Base-by-base conservation (phyloP, 106 monocot species). In the Acanthochlamys bracteata region DNA sequence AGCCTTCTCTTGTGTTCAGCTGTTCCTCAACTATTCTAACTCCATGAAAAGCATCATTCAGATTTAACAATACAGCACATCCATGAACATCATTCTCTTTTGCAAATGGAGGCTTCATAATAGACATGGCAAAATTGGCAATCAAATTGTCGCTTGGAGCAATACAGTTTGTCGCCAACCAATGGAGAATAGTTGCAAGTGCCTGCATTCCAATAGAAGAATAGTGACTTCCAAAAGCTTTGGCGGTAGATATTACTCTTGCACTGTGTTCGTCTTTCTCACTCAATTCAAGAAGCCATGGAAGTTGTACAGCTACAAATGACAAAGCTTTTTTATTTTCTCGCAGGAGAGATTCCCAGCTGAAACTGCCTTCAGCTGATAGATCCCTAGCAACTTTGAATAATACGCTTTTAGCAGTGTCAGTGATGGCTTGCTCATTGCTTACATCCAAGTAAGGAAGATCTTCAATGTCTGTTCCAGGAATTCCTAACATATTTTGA, bases 121-220 rank as follows among this genome's bases (percentile, higher is more conserved):
- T 62, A 41, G 78, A 78, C 20, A 82, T 83, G 52, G 88, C 83
- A 71, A 96, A 76, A 65, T 69, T 76, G 4, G 71, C 70, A 57
- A 96, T 74, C 57, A 96, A 52, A 74, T 88, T 67, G 74, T 96
- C 96, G 61, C 54, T 85, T 20, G 96, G 96, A 66, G 74, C 69
- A 67, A 96, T 64, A 70, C 74, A 73, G 73, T 85, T 85, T n/a
- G 13, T 55, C 49, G 85, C 77, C 52, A 96, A 79, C 91, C 91
- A 85, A 24, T 75, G 75, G 7, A 96, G 66, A 24, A 91, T 79
- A 66, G 58, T 67, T 7, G 78, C 46, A 53, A 76, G 46, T 13
- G 91, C 87, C 76, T 81, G 84, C 73, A 83, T 70, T 77, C 65
- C 76, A 24, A 71, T 61, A 42, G 91, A 80, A 61, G 82, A 68